Evolutionary conservation across 305 asterid species (phyloP), one percentile per base, ranked within the genome.

Genomic region (Ruellia speciosa): DNA sequence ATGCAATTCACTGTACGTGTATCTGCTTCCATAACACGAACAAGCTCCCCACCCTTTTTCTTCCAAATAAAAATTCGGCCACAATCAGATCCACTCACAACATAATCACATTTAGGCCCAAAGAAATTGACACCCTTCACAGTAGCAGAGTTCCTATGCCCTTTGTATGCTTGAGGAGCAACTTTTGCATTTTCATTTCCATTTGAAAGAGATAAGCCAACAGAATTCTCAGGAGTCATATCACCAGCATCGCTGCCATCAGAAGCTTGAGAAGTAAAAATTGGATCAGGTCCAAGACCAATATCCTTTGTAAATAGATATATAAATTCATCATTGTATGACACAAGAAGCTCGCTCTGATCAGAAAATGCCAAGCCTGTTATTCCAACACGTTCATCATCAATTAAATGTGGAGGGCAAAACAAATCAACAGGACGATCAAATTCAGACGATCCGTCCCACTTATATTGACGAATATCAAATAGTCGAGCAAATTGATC

Each of bases 51-150:
- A 14, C 77, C 80, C 69, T 75, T 86, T 70, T 88, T 92, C 60
- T 77, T 92, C 98, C 98, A 88, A 56, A 92, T 86, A 75, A 92
- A 92, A 64, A 92, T 92, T 39, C 96, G 75, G 49, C 99, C 99
- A 84, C 99, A 92, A 61, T 92, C 96, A 48, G 99, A 92, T 58
- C 99, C 99, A 64, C 97, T 92, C 72, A 79, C 81, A 60, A 92
- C 89, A 77, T 88, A 92, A 64, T 92, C 99, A 43, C 85, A 75
- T 57, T 71, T 88, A 15, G 99, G 96, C 63, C 99, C 99, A 69
- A 81, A 83, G 71, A 92, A 88, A 52, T 66, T 79, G 55, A 88
- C 99, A 4, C 95, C 97, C 77, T 88, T 88, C 67, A 92, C 90
- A 14, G 97, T 92, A 62, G 75, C 81, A 39, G 57, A 63, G 79